A percentile compares a stretch with the other conserved stretches of the same genome.
Conservation (phyloP, 2,329 filamentous ascomycete species). For the Diaporthe helianthi region DNA sequence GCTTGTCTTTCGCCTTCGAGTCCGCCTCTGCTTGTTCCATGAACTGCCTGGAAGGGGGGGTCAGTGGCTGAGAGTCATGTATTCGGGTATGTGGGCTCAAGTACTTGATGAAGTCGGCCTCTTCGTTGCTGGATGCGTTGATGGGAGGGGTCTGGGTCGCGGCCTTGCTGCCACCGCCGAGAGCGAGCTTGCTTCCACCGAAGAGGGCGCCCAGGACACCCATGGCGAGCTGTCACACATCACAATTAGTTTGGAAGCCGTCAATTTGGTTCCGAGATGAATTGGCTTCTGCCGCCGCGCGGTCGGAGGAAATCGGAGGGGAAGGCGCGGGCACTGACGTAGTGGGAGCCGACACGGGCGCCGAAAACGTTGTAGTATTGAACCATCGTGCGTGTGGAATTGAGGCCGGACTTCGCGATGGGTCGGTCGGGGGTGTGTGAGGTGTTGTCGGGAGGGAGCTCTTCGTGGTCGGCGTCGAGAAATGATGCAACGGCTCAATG, state of each 20-base stretch:
- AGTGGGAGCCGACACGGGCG: conserved; percentile 66
- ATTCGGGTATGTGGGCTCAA: conserved; percentile 39
- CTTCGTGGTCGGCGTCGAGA: conserved; percentile 37
- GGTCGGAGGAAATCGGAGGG: not conserved
- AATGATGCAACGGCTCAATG: conserved; percentile 31
- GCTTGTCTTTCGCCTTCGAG: conserved; percentile 51
- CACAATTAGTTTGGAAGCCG: conserved; percentile 38
- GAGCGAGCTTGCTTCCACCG: conserved; percentile 53
- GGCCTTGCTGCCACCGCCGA: conserved; percentile 54
- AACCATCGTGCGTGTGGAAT: conserved; percentile 53
- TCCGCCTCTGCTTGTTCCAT: conserved; percentile 51
- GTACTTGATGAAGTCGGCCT: conserved; percentile 72
- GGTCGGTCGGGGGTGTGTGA: conserved; percentile 40
- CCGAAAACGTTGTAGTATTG: conserved; percentile 63
- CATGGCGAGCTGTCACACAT: conserved; percentile 59
- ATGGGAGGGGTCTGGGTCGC: conserved; percentile 60
- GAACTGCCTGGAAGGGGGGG: conserved; percentile 50
- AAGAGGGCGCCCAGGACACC: conserved; percentile 60
- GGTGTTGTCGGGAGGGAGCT: conserved; percentile 38
- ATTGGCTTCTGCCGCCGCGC: not conserved
- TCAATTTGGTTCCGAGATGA: conserved; percentile 9
- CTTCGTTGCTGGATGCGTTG: conserved; percentile 67
- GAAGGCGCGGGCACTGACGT: conserved; percentile 54
- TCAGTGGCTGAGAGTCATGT: conserved; percentile 33
- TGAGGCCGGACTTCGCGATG: conserved; percentile 37